phyloP scores from a whole-genome alignment of 106 monocot genomes.

The Apostasia ramifera region DNA sequence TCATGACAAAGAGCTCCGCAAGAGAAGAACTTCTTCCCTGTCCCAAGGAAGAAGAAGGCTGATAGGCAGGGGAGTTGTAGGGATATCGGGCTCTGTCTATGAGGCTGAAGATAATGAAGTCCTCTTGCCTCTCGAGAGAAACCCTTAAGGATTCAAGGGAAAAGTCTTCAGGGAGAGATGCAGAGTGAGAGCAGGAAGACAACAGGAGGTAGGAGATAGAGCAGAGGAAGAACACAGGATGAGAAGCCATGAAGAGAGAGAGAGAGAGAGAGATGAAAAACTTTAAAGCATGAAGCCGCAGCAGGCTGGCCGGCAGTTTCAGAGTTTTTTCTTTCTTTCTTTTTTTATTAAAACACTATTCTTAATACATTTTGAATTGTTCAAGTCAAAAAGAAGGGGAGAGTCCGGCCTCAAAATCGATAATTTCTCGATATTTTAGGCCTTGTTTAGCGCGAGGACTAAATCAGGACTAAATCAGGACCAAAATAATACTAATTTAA shows the following conservation, averaged over 20 bases:
- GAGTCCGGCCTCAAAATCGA: too few species aligned
- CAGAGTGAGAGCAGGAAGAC: neutral
- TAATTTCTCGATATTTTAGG: too few species aligned
- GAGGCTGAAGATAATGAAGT: constrained; percentile 71
- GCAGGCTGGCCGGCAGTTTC: too few species aligned
- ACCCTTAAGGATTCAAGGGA: constrained; percentile 51
- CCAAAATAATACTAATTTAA: too few species aligned
- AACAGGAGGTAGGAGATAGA: neutral
- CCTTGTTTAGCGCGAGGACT: too few species aligned
- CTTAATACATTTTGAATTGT: too few species aligned
- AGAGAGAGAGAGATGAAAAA: constrained; percentile 1
- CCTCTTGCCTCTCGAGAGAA: constrained; percentile 46
- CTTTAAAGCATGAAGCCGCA: too few species aligned
- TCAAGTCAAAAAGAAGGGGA: too few species aligned
- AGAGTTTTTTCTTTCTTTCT: too few species aligned
- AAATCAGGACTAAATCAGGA: too few species aligned
- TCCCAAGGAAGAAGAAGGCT: constrained; percentile 4
- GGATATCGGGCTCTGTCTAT: constrained; percentile 53
- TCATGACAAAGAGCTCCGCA: constrained; percentile 38
- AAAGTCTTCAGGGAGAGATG: neutral
- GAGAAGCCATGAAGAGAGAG: constrained; percentile 5
- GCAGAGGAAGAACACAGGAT: neutral
- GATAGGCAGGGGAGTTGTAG: constrained; percentile 36
- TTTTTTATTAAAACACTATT: too few species aligned
- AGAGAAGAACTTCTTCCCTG: constrained; percentile 5